Evolutionary conservation across 164 flowering plant species (phyloP).

Genomic region (Pachysandra terminalis): DNA sequence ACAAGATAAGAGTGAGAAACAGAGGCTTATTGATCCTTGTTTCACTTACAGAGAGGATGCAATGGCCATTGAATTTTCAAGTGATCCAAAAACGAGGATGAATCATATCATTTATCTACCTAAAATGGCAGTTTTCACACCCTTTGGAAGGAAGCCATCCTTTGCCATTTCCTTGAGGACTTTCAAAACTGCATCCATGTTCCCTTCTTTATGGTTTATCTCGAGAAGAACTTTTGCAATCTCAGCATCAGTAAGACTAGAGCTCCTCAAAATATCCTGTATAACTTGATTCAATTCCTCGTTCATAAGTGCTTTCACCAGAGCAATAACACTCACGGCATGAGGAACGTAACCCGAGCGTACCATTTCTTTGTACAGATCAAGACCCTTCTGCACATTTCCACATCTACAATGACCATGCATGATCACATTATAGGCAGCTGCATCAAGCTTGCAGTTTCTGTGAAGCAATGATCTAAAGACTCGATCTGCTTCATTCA

Average conservation of each 20-base stretch:
- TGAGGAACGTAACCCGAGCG: conserved; percentile 49
- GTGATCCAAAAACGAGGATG: background rate
- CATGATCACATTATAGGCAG: conserved; percentile 66
- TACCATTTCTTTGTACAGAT: conserved; percentile 62
- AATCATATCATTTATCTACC: conserved; percentile 1
- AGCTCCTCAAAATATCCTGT: conserved; percentile 41
- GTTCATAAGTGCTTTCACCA: conserved; percentile 50
- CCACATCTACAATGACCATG: conserved; percentile 79
- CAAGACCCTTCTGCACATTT: conserved; percentile 47
- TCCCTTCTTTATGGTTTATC: conserved; percentile 74
- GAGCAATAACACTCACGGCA: conserved; percentile 50
- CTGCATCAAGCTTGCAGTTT: conserved; percentile 48
- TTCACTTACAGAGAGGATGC: background rate
- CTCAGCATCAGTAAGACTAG: conserved; percentile 62
- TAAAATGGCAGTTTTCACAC: conserved; percentile 26
- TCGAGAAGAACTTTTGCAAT: conserved; percentile 67
- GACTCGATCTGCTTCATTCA: conserved; percentile 77
- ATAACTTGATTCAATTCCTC: conserved; percentile 53
- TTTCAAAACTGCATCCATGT: conserved; percentile 63
- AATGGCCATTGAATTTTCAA: too few relatives aligned
- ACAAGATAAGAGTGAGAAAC: too few relatives aligned
- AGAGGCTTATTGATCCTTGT: background rate
- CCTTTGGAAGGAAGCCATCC: conserved; percentile 77
- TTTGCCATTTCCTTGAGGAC: conserved; percentile 72
- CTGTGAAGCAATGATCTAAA: conserved; percentile 46